Percentiles rank a stretch among this genome's conserved stretches.
These are phyloP conservation scores for Cyclotella sp. DNA, from an alignment of 108 stramenopile species.

Conservation along the genomic window DNA sequence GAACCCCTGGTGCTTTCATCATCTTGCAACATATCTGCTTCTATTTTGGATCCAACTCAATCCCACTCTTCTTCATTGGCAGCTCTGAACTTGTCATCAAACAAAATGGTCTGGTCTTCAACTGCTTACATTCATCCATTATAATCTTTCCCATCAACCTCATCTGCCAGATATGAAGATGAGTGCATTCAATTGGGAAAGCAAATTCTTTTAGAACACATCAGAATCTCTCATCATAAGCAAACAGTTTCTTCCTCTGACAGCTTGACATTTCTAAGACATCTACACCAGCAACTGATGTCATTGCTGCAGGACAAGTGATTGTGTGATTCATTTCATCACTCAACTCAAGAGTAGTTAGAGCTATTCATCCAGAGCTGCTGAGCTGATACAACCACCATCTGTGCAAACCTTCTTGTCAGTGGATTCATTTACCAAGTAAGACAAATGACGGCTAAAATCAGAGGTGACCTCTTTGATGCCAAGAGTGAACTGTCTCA, in stretches of 20 bases:
- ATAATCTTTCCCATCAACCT: not conserved
- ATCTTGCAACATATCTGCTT: not conserved
- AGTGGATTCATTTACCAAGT: not conserved
- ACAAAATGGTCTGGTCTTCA: too few relatives aligned
- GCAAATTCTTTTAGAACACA: not conserved
- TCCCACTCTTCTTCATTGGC: not conserved
- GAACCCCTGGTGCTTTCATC: not conserved
- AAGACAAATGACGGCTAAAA: not conserved
- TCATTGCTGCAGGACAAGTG: not conserved
- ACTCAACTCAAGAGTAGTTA: not conserved
- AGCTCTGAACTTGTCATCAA: not conserved
- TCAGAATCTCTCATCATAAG: not conserved
- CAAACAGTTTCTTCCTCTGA: not conserved
- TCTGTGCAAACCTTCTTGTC: not conserved
- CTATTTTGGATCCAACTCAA: not conserved
- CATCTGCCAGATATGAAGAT: not conserved
- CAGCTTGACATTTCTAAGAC: too few relatives aligned
- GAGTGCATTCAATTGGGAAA: conserved; percentile 3
- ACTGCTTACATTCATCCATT: too few relatives aligned
- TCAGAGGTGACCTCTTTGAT: not conserved
- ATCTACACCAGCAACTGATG: not conserved
- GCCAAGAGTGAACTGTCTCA: not conserved
- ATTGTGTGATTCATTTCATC: not conserved
- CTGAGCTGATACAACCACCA: not conserved
- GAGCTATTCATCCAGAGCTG: not conserved